Base-by-base conservation (phyloP, 257 asterid species). In the Fraxinus anomala region DNA sequence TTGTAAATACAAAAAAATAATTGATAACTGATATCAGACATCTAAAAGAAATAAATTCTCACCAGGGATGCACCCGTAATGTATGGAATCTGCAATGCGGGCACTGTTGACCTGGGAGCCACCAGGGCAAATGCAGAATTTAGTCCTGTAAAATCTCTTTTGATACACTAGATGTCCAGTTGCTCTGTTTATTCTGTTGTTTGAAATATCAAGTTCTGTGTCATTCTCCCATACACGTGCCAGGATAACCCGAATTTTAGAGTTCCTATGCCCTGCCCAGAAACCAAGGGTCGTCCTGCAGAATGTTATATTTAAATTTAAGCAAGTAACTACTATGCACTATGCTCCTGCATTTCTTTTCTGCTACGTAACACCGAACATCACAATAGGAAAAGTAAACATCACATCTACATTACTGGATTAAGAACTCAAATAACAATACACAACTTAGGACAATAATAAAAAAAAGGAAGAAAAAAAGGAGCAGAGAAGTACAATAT, bases 51-150 rank as follows among this genome's bases (percentile, higher is more conserved):
- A 54, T 26, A 4, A 80, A 83, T 77, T 21, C 89, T 89, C 81
- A 96, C 99, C 99, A 80, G 99, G 99, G 80, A 92, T 72, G 83
- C 99, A 96, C 81, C 98, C 99, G 34, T 96, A 96, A 83, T 96
- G 99, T 80, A 96, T 93, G 42, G 99, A 92, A 86, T 96, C 99
- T 77, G 99, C 82, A 83, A 96, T 88, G 72, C 99, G 97, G 76
- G 99, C 99, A 81, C 99, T 96, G 82, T 96, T 96, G 86, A 96
- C 99, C 88, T 96, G 99, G 80, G 99, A 96, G 82, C 98, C 99
- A 81, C 99, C 98, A n/a, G 99, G 99, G 85, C 99, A 96, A 77
- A 96, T 89, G 88, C 99, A 96, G 89, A 91, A 96, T 79, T 96
- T 96, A 51, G 91, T 89, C 81, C 85, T 88, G 87, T 96, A 96